Conservation (phyloP, 345 rosid species). For the Eucalyptus victrix region DNA sequence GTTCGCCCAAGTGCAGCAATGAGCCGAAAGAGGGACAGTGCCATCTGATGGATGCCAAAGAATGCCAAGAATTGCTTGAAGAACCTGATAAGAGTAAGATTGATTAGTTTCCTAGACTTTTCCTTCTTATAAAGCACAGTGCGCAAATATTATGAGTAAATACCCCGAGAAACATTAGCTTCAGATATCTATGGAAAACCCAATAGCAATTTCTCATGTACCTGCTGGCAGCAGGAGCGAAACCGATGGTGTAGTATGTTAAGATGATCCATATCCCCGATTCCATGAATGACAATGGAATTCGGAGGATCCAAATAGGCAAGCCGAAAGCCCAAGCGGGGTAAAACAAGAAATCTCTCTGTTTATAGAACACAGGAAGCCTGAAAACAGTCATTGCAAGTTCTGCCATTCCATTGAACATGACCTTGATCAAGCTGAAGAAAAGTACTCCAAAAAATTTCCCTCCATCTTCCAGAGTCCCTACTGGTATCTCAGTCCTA, state of each 20-base stretch:
- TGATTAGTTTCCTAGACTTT: background rate
- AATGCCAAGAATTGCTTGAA: conserved; percentile 54
- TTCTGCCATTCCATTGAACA: conserved; percentile 64
- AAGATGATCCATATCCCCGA: conserved; percentile 46
- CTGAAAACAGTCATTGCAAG: conserved; percentile 38
- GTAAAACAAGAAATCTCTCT: conserved; percentile 55
- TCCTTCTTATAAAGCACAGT: background rate
- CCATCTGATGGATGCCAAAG: conserved; percentile 70
- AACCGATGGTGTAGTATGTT: conserved; percentile 60
- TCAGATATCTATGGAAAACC: background rate
- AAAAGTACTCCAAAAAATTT: conserved; percentile 47
- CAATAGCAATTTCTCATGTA: background rate
- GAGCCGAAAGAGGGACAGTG: conserved; percentile 60
- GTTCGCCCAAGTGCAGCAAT: conserved; percentile 68
- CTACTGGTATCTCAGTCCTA: conserved; percentile 37
- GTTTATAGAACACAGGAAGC: conserved; percentile 65
- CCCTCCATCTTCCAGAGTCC: conserved; percentile 10
- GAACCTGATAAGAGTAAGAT: conserved; percentile 25
- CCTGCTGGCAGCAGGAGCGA: conserved; percentile 54
- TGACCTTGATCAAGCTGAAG: conserved; percentile 37
- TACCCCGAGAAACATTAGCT: background rate
- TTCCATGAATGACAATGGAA: conserved; percentile 53
- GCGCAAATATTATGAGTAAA: background rate
- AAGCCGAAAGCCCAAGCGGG: conserved; percentile 63
- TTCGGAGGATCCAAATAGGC: conserved; percentile 45